Base-by-base conservation (phyloP, 179 eudicot species). In the Spergularia azorica region DNA sequence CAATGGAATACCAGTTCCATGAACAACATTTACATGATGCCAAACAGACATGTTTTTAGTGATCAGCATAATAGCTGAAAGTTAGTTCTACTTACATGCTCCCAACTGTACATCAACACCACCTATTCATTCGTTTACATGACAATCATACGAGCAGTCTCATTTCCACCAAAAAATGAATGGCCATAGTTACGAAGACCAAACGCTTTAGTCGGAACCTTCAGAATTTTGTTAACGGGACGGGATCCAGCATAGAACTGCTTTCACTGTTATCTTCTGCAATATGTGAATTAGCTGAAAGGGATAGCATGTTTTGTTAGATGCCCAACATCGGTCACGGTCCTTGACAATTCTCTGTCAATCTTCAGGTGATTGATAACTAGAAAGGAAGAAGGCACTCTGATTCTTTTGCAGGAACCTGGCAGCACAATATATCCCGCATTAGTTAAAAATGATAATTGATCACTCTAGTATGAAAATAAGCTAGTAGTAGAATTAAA, bases 351-450 rank as follows among this genome's bases (percentile, higher is more conserved):
- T 70, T 72, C 77, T 63, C 14, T 56, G 73, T 13, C 74, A 76
- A 71, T 61, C 77, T 72, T 82, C 87, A 16, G 74, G 71, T 18
- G 51, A 64, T 66, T 88, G 79, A 79, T 91, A 90, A 18, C 83
- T 56, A 77, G 95, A 82, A 12, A 78, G 76, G 87, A 90, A 92
- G 66, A 88, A 90, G 4, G 63, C 63, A 69, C 86, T 77, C 68
- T 83, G 92, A 72, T 90, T 89, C 83, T 79, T 90, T 86, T 86
- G 89, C 70, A 92, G 83, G 75, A 90, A 92, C 88, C 97, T 92
- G 91, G n/a, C 52, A 77, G 7, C 66, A 63, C 7, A 73, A 69
- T 59, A 21, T 66, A 59, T 71, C 66, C 36, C 41, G 21, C 32
- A 58, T 67, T 56, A 66, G 43, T 18, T 71, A 21, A 20, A 58